Evolutionary conservation across 208 protist genomes (phyloP).

Genomic region (Strigomonas galati): DNA sequence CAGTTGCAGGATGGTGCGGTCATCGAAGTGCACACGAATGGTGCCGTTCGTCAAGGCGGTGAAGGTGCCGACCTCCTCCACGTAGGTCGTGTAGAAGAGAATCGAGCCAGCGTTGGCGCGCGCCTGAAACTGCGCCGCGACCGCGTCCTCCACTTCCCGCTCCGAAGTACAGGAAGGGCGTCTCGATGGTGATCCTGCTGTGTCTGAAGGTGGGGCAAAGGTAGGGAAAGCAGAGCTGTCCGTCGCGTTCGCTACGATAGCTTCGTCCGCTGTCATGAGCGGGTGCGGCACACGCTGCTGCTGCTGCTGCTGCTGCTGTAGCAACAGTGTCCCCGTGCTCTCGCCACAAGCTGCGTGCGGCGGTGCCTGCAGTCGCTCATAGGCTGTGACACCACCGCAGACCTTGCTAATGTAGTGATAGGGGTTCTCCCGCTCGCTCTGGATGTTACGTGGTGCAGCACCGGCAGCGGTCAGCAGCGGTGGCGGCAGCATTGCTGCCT

Average conservation of each 20-base stretch:
- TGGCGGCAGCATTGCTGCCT: background rate
- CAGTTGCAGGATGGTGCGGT: constrained; percentile 74
- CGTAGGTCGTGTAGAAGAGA: constrained; percentile 51
- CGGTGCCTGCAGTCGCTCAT: too few relatives aligned
- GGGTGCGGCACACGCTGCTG: constrained; percentile 6
- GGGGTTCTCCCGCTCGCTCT: background rate
- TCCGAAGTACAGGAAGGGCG: too few relatives aligned
- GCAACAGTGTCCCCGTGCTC: too few relatives aligned
- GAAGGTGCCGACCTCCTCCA: constrained; percentile 80
- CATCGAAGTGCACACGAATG: constrained; percentile 72
- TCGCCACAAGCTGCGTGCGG: too few relatives aligned
- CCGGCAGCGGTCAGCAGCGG: background rate
- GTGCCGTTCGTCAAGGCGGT: constrained; percentile 79
- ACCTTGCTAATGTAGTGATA: background rate
- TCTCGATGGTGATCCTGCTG: too few relatives aligned
- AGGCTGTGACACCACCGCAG: too few relatives aligned
- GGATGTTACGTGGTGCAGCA: constrained; percentile 2
- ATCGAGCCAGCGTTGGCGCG: constrained; percentile 23
- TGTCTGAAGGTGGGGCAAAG: constrained; percentile 8
- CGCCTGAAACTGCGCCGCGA: background rate
- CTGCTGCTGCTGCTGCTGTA: too few relatives aligned
- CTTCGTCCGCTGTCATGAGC: constrained; percentile 8
- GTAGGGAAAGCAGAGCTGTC: constrained; percentile 17
- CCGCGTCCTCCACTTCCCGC: constrained; percentile 6
- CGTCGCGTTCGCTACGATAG: constrained; percentile 10